phyloP scores from a whole-genome alignment of 2,329 filamentous ascomycete species.

The Ambrosiella xylebori region DNA sequence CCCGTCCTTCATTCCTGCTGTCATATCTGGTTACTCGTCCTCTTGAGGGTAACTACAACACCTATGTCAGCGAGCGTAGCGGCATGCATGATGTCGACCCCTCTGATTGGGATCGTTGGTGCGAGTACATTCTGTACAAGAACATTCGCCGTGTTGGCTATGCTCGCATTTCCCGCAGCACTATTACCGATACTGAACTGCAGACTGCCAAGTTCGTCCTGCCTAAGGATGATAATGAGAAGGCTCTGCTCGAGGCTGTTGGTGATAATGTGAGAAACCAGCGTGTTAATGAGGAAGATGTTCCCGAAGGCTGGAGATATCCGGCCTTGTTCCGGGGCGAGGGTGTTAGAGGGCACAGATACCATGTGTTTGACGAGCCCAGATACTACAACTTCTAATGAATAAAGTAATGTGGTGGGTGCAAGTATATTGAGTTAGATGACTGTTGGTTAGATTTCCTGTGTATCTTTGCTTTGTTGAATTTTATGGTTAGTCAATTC shows the following conservation, averaged over 20 bases:
- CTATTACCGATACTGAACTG: slow-evolving; percentile 92
- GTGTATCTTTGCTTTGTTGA: not conserved
- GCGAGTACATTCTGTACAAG: slow-evolving; percentile 97
- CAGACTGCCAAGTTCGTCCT: slow-evolving; percentile 93
- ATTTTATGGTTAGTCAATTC: not conserved
- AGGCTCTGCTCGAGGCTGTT: slow-evolving; percentile 24
- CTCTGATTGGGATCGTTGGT: slow-evolving; percentile 93
- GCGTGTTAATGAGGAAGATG: slow-evolving; percentile 49
- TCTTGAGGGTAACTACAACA: slow-evolving; percentile 87
- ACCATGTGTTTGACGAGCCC: slow-evolving; percentile 91
- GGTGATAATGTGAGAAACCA: slow-evolving; percentile 37
- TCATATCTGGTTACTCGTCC: slow-evolving; percentile 88
- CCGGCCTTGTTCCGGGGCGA: slow-evolving; percentile 68
- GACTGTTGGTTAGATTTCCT: not conserved
- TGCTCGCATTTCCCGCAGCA: slow-evolving; percentile 70
- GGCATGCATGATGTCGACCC: slow-evolving; percentile 94
- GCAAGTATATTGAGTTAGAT: not conserved
- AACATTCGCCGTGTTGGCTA: slow-evolving; percentile 72
- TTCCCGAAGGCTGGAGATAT: slow-evolving; percentile 66
- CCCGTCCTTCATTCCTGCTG: slow-evolving; percentile 67
- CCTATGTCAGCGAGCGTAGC: slow-evolving; percentile 68
- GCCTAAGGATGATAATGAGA: slow-evolving; percentile 44
- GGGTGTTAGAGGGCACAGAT: slow-evolving; percentile 74
- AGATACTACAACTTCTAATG: slow-evolving; percentile 40
- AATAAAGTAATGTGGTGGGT: not conserved